phyloP scores from a whole-genome alignment of 257 asterid species.

The Capsicum rhomboideum region DNA sequence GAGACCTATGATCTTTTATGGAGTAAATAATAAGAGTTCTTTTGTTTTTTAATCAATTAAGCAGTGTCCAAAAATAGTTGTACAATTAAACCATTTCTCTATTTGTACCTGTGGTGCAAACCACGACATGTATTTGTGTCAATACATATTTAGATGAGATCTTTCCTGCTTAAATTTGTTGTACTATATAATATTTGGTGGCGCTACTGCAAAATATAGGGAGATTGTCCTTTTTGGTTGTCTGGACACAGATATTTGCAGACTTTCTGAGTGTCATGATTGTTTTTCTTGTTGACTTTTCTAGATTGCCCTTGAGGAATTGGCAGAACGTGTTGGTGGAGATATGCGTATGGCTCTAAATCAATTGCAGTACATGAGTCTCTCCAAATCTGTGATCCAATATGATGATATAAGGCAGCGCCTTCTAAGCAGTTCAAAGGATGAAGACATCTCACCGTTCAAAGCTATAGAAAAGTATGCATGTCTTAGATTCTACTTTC shows the following conservation, averaged over 20 bases:
- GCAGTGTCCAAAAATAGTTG: not conserved
- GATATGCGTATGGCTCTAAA: constrained; percentile 96
- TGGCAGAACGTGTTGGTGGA: constrained; percentile 87
- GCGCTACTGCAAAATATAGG: not conserved
- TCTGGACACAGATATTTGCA: not conserved
- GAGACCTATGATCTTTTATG: not conserved
- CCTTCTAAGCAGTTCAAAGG: constrained; percentile 88
- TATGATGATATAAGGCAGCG: constrained; percentile 86
- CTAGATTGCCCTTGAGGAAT: constrained; percentile 94
- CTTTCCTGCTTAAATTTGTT: not conserved
- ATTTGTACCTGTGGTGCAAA: not conserved
- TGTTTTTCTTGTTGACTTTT: not conserved
- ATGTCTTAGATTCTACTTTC: constrained; percentile 6
- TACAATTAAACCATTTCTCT: not conserved
- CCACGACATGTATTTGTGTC: not conserved
- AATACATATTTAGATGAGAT: not conserved
- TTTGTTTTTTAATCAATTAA: not conserved
- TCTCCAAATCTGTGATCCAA: constrained; percentile 75
- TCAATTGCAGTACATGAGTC: constrained; percentile 94
- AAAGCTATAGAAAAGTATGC: constrained; percentile 94
- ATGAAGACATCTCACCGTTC: constrained; percentile 97
- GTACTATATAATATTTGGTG: not conserved
- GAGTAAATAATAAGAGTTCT: not conserved
- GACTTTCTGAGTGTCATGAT: not conserved
- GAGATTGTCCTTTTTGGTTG: not conserved